Evolutionary conservation across 2,329 filamentous ascomycete species (phyloP).

Genomic region (Akanthomyces uredinophilus): DNA sequence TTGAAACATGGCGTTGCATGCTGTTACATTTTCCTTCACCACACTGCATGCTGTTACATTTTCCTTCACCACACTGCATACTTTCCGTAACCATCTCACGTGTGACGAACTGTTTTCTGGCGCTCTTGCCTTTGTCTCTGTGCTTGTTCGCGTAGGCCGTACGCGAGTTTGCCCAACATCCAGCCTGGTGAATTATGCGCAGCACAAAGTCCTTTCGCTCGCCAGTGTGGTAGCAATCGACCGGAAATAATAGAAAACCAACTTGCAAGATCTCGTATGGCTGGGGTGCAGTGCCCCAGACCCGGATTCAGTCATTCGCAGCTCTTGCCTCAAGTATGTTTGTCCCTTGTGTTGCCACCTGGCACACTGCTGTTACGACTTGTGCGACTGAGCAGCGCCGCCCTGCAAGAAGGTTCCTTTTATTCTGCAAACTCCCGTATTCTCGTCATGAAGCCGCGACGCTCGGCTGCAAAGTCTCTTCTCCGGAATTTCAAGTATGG

Average conservation of each 20-base stretch:
- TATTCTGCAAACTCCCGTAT: neutral
- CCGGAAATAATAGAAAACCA: neutral
- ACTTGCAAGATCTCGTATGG: neutral
- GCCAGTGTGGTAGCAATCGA: neutral
- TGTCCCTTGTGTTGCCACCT: conserved; percentile 11
- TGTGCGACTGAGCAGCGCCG: neutral
- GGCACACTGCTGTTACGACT: conserved; percentile 4
- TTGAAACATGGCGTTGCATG: neutral
- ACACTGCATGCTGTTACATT: neutral
- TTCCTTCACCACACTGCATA: neutral
- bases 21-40: neutral
- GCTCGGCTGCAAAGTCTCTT: neutral
- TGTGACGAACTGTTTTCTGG: neutral
- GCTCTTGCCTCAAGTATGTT: conserved; percentile 11
- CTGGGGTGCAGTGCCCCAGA: neutral
- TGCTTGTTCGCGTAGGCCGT: neutral
- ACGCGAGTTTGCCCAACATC: neutral
- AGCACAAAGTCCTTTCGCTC: neutral
- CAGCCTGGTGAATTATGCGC: neutral
- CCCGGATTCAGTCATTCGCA: neutral
- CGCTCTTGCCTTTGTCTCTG: neutral
- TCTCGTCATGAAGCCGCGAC: neutral
- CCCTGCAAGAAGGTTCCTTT: neutral
- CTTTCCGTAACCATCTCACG: neutral
- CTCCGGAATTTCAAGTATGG: neutral